Conservation (phyloP, 148 eudicot genomes). For the Rhododendron griersonianum region DNA sequence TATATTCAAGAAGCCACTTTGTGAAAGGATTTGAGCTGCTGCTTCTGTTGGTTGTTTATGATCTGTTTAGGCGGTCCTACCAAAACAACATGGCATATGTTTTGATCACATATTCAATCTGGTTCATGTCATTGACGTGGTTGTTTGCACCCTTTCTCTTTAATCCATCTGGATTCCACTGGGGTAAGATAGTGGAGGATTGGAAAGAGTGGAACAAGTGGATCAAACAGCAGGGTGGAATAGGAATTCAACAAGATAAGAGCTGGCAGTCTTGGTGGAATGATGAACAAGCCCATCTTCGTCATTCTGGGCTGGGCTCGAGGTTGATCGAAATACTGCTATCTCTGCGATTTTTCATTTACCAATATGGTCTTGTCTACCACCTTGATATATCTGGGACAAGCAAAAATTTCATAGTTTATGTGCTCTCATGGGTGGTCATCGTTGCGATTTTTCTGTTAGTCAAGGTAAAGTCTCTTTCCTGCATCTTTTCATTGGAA, state of each 20-base stretch:
- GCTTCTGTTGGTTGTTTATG: constrained; percentile 66
- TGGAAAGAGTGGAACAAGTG: constrained; percentile 97
- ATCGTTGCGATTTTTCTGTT: constrained; percentile 66
- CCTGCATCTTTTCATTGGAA: not conserved
- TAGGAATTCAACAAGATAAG: constrained; percentile 87
- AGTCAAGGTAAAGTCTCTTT: constrained; percentile 58
- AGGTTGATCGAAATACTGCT: constrained; percentile 67
- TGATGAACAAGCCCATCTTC: constrained; percentile 76
- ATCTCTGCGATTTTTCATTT: constrained; percentile 74
- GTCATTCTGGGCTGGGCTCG: constrained; percentile 51
- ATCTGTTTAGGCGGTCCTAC: constrained; percentile 66
- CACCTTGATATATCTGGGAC: constrained; percentile 19
- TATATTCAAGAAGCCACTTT: constrained; percentile 92
- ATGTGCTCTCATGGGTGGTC: constrained; percentile 90
- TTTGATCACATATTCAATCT: constrained; percentile 74
- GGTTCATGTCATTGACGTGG: constrained; percentile 95
- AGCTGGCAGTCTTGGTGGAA: constrained; percentile 99
- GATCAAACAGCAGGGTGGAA: constrained; percentile 85
- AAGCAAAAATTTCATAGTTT: constrained; percentile 26
- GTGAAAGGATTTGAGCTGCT: constrained; percentile 89
- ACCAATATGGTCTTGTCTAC: constrained; percentile 95
- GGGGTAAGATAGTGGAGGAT: constrained; percentile 89
- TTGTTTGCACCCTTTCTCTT: constrained; percentile 92
- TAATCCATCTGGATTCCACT: constrained; percentile 85
- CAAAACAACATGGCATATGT: constrained; percentile 68